phyloP scores from a whole-genome alignment of 31 red algal genomes.

The Porphyra umbilicalis region DNA sequence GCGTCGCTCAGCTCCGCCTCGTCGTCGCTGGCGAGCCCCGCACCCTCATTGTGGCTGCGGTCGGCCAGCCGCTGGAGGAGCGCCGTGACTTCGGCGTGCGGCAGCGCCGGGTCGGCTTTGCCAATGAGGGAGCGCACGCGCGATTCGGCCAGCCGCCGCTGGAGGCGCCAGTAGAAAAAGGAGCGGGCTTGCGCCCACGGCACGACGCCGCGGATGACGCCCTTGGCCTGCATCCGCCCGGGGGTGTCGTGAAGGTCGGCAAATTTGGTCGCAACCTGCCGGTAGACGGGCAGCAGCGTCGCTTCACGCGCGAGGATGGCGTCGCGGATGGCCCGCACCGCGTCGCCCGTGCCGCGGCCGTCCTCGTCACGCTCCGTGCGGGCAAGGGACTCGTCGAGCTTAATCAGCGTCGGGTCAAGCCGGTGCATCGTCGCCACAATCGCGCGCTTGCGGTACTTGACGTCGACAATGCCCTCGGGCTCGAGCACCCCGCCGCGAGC shows the following conservation, averaged over 20 bases:
- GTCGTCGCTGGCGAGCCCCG: background rate
- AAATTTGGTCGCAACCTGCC: conserved; percentile 85
- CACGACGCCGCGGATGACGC: conserved; percentile 72
- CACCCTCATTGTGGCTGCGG: conserved; percentile 46
- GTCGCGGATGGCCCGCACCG: conserved; percentile 56
- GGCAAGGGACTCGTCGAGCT: conserved; percentile 64
- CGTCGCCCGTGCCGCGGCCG: conserved; percentile 44
- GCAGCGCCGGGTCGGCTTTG: conserved; percentile 57
- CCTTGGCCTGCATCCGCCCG: conserved; percentile 70
- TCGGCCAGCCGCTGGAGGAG: conserved; percentile 85
- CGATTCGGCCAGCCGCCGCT: conserved; percentile 84
- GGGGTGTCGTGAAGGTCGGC: conserved; percentile 98
- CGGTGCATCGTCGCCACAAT: conserved; percentile 98
- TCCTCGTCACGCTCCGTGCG: conserved; percentile 11
- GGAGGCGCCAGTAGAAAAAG: conserved; percentile 99
- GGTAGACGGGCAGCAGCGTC: conserved; percentile 83
- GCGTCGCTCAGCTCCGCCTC: conserved; percentile 5
- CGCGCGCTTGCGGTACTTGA: conserved; percentile 90
- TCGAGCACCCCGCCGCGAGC: conserved; percentile 95
- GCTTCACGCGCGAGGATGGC: conserved; percentile 72
- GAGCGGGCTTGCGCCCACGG: conserved; percentile 75
- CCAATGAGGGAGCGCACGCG: conserved; percentile 38
- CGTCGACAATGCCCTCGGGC: conserved; percentile 95
- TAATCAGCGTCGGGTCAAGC: conserved; percentile 59
- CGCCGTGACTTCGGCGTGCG: conserved; percentile 24